A percentile compares a stretch with the other conserved stretches of the same genome.
Evolutionary conservation across 2,329 filamentous ascomycete species (phyloP).

Genomic region (Sporothrix variecibatus): DNA sequence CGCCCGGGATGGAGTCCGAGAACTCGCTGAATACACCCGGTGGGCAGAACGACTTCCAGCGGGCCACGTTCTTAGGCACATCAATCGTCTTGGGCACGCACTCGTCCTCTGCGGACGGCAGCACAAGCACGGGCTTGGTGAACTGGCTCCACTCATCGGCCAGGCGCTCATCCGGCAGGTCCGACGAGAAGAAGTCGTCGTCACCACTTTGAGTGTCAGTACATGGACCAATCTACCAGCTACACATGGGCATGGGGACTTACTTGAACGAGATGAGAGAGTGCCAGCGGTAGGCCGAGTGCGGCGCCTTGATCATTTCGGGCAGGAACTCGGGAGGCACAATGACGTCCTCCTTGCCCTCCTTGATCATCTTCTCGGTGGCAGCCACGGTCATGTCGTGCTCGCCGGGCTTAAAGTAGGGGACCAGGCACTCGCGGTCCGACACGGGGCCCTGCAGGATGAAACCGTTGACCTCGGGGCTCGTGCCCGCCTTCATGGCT

Average conservation of each 20-base stretch:
- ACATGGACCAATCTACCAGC: not conserved
- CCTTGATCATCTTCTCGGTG: slow-evolving; percentile 57
- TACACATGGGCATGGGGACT: slow-evolving; percentile 33
- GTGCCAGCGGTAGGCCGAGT: slow-evolving; percentile 56
- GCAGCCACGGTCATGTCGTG: slow-evolving; percentile 50
- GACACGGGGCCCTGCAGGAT: slow-evolving; percentile 80
- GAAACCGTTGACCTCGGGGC: slow-evolving; percentile 66
- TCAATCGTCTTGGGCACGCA: slow-evolving; percentile 61
- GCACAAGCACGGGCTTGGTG: slow-evolving; percentile 60
- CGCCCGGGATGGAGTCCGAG: slow-evolving; percentile 56
- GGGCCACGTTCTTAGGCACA: slow-evolving; percentile 56
- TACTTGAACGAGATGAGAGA: slow-evolving; percentile 55
- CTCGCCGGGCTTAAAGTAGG: slow-evolving; percentile 46
- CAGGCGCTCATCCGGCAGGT: slow-evolving; percentile 62
- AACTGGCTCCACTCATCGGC: slow-evolving; percentile 66
- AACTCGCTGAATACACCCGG: slow-evolving; percentile 50
- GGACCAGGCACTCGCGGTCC: slow-evolving; percentile 67
- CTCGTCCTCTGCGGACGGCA: slow-evolving; percentile 68
- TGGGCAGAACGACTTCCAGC: slow-evolving; percentile 54
- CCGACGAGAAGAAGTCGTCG: slow-evolving; percentile 87
- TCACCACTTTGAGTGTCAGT: slow-evolving; percentile 56
- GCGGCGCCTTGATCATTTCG: slow-evolving; percentile 44
- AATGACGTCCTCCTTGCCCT: slow-evolving; percentile 56
- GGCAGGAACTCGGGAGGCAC: slow-evolving; percentile 54
- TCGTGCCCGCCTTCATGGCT: slow-evolving; percentile 44